A percentile compares a stretch with the other conserved stretches of the same genome.
Evolutionary conservation across 2,329 filamentous ascomycete species (phyloP).

Genomic region (Paecilomyces sp.): DNA sequence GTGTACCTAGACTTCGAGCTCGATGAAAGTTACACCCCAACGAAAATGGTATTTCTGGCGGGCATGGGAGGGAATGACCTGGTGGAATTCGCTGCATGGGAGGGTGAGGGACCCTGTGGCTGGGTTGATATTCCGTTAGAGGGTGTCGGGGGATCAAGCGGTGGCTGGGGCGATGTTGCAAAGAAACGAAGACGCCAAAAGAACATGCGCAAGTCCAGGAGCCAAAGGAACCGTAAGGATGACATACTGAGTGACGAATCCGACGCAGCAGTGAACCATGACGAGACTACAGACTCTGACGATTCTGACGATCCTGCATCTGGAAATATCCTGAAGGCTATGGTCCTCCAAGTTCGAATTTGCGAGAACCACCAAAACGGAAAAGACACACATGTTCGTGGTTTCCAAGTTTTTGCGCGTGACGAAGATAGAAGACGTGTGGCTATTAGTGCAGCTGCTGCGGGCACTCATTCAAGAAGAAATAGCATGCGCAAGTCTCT

Average conservation of each 20-base stretch:
- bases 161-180: constrained; percentile 10
- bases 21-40: constrained; percentile 95
- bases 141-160: constrained; percentile 6
- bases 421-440: constrained; percentile 32
- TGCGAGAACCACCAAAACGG: constrained; percentile 98
- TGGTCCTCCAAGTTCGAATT: constrained; percentile 83
- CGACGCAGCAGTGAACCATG: constrained; percentile 13
- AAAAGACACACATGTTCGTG: constrained; percentile 95
- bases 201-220: constrained; percentile 15
- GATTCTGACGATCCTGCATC: constrained; percentile 39
- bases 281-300: constrained; percentile 19
- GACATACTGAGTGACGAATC: constrained; percentile 5
- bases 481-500: constrained; percentile 24
- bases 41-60: constrained; percentile 79
- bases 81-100: constrained; percentile 76
- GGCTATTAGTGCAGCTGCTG: constrained; percentile 19
- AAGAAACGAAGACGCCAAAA: neutral
- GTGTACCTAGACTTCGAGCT: constrained; percentile 75
- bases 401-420: constrained; percentile 72
- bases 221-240: constrained; percentile 7
- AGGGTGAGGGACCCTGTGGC: constrained; percentile 69
- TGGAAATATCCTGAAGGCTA: constrained; percentile 73
- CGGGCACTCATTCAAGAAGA: constrained; percentile 20
- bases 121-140: constrained; percentile 81
- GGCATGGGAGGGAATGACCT: constrained; percentile 89